Evolutionary conservation across 78 protist species (phyloP), one percentile per base, ranked within the genome.

Genomic region (Dictyostelium intermedium): DNA sequence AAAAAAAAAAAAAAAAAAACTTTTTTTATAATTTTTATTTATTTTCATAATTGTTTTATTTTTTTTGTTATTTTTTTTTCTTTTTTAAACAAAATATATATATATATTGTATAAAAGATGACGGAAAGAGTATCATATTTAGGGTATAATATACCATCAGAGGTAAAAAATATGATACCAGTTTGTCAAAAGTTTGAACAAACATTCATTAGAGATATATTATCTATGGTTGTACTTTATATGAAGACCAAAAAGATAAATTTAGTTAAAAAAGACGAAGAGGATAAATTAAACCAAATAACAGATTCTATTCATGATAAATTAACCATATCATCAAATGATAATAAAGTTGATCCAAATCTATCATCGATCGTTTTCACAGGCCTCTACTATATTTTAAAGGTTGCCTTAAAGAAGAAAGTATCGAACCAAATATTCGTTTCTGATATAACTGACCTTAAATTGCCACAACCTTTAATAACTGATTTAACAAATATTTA

Each of bases 141-240:
- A 11, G 93, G 93, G 9, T 87, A 87, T 63, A 87, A 25, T 32
- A 87, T 66, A 61, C 93, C 93, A 79, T 56, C 63, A 37, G 93
- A 87, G 27, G 74, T 87, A n/a, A 87, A 79, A 20, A 63, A 72
- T 50, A 79, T 87, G 74, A 25, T 87, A n/a, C 93, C 84, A 20
- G 30, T 79, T 0, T 27, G 69, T 37, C 70, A 10, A 43, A 87
- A 87, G 50, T 45, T 87, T 25, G 93, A 87, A 41, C 85, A 77
- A 45, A 5, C 70, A 34, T 79, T 61, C 10, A 45, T n/a, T 78
- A 87, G 69, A 66, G 76, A 87, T 14, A 87, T 87, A 10, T 63
- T 87, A 43, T 76, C 93, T 20, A 37, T 79, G 78, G 85, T 79
- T 5, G 93, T 45, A 41, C 37, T 39, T 9, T 87, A 87, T 79